Conservation (phyloP, 2,329 filamentous ascomycete genomes). For the Ophiostoma tasmaniense region DNA sequence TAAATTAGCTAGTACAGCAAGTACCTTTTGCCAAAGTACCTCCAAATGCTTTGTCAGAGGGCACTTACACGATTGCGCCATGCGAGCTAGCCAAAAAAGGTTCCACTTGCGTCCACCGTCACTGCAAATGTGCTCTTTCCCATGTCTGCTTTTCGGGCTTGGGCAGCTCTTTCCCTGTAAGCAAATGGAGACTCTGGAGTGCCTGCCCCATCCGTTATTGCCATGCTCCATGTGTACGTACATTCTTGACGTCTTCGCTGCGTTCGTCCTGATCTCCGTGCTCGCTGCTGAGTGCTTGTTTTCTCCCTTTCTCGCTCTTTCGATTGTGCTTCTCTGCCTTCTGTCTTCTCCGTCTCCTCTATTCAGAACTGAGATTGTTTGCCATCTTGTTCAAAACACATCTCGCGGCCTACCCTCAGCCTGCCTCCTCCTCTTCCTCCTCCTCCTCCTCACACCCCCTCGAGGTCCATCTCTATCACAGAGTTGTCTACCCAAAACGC, state of each 20-base stretch:
- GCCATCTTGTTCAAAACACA: neutral
- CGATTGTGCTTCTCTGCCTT: neutral
- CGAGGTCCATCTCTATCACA: too few relatives aligned
- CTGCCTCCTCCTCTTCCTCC: neutral
- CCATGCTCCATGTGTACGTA: neutral
- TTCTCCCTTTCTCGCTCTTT: neutral
- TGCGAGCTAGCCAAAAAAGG: constrained; percentile 20
- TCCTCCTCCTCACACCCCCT: neutral
- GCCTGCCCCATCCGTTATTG: neutral
- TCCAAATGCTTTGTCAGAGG: constrained; percentile 9
- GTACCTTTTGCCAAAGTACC: neutral
- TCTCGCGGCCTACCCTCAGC: neutral
- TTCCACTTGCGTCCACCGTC: constrained; percentile 15
- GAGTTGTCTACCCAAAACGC: too few relatives aligned
- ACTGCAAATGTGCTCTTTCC: constrained; percentile 8
- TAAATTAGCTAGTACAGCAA: neutral
- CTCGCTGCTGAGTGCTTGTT: too few relatives aligned
- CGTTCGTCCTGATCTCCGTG: neutral
- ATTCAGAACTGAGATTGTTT: neutral
- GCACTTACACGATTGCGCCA: constrained; percentile 22
- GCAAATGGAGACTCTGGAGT: neutral
- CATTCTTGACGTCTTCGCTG: neutral
- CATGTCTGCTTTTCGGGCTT: neutral
- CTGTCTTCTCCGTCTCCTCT: neutral
- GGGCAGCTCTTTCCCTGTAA: neutral